These are phyloP conservation scores for Penicillium pancosmium DNA, from an alignment of 495 filamentous ascomycete genomes.

Conservation along the genomic window DNA sequence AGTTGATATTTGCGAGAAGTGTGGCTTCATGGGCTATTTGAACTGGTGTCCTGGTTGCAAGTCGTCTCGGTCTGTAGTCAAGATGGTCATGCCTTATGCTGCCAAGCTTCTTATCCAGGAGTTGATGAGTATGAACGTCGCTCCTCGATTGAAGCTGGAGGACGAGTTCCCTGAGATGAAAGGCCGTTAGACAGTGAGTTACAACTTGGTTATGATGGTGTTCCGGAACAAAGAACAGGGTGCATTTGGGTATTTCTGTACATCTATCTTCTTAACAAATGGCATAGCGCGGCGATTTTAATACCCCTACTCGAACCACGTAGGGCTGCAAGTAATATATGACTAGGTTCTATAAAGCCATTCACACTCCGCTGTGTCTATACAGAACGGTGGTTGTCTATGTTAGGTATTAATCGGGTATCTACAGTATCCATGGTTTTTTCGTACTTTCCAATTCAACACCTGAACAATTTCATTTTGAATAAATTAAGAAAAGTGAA, in stretches of 20 bases:
- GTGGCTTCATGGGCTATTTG: slow-evolving; percentile 91
- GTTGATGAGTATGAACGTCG: slow-evolving; percentile 95
- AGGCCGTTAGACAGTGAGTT: slow-evolving; percentile 31
- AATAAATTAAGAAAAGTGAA: slow-evolving; percentile 6
- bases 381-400: too few species aligned
- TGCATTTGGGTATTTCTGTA: slow-evolving; percentile 12
- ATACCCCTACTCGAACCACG: not conserved
- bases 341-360: not conserved
- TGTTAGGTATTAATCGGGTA: too few species aligned
- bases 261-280: slow-evolving; percentile 28
- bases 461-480: not conserved
- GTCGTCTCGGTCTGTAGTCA: slow-evolving; percentile 74
- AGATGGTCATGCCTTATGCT: slow-evolving; percentile 98
- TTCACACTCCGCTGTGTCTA: not conserved
- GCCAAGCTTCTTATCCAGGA: slow-evolving; percentile 97
- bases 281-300: slow-evolving; percentile 39
- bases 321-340: not conserved
- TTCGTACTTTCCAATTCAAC: not conserved
- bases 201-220: slow-evolving; percentile 13
- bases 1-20: slow-evolving; percentile 89
- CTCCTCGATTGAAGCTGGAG: slow-evolving; percentile 79
- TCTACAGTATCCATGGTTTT: too few species aligned
- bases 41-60: slow-evolving; percentile 92
- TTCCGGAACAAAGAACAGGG: slow-evolving; percentile 17
- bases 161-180: slow-evolving; percentile 79